Evolutionary conservation across 305 asterid species (phyloP).

Genomic region (Fraxinus ornus): DNA sequence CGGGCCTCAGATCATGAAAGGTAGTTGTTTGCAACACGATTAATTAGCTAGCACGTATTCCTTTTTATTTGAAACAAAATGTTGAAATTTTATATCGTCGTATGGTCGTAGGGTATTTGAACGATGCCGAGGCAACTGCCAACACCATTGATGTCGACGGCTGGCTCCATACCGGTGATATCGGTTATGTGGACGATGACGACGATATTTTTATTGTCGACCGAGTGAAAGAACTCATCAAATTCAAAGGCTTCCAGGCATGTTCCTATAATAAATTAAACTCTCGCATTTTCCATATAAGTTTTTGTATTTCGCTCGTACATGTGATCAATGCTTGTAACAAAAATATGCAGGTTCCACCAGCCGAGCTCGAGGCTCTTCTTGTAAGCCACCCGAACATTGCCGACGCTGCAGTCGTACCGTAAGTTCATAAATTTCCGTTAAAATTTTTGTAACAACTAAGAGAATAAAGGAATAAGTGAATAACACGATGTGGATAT

Average conservation of each 20-base stretch:
- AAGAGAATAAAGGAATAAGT: too few species aligned
- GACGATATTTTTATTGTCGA: constrained; percentile 68
- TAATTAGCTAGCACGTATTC: neutral
- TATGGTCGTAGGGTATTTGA: constrained; percentile 35
- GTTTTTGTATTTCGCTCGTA: neutral
- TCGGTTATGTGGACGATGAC: constrained; percentile 63
- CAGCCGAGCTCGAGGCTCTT: constrained; percentile 88
- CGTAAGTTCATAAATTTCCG: constrained; percentile 40
- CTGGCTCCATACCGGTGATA: constrained; percentile 75
- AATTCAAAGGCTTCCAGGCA: constrained; percentile 71
- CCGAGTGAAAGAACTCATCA: constrained; percentile 65
- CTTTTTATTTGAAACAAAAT: neutral
- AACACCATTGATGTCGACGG: constrained; percentile 64
- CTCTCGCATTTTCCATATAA: neutral
- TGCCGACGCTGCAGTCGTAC: constrained; percentile 83
- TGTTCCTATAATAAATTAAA: neutral
- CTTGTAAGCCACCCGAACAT: constrained; percentile 57
- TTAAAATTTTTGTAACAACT: neutral
- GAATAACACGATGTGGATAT: neutral
- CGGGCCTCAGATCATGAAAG: constrained; percentile 84
- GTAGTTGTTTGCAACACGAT: constrained; percentile 11
- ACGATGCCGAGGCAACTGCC: constrained; percentile 64
- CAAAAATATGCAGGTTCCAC: constrained; percentile 52
- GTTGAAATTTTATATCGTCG: neutral
- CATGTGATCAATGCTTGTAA: neutral